Conservation (phyloP, 108 stramenopile species). For the Skeletonema potamos region DNA sequence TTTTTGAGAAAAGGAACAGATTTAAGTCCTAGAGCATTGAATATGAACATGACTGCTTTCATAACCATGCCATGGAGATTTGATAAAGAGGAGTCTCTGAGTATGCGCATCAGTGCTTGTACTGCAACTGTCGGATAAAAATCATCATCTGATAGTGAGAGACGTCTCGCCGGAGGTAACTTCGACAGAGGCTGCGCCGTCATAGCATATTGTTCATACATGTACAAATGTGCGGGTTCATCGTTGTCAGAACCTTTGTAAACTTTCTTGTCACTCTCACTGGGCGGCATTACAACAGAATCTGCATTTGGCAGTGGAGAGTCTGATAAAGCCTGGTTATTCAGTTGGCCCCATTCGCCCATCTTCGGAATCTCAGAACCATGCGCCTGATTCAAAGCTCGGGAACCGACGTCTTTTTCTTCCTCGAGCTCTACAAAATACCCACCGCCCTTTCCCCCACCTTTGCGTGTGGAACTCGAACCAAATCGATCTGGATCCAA, state of each 20-base stretch:
- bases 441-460: slow-evolving; percentile 80
- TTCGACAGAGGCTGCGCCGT: slow-evolving; percentile 78
- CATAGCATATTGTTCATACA: slow-evolving; percentile 93
- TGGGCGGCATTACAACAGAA: not conserved
- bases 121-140: slow-evolving; percentile 94
- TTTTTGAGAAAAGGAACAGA: slow-evolving; percentile 86
- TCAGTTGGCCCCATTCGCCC: slow-evolving; percentile 6
- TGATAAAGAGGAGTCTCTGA: slow-evolving; percentile 84
- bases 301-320: not conserved
- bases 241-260: slow-evolving; percentile 62
- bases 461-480: slow-evolving; percentile 66
- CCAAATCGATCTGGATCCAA: slow-evolving; percentile 90
- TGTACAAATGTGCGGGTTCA: slow-evolving; percentile 78
- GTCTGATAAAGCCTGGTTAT: not conserved
- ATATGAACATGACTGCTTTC: slow-evolving; percentile 94
- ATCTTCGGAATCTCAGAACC: slow-evolving; percentile 17
- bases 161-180: slow-evolving; percentile 56
- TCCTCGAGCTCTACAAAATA: slow-evolving; percentile 72
- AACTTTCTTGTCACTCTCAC: slow-evolving; percentile 5
- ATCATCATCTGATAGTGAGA: slow-evolving; percentile 80
- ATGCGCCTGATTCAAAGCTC: not conserved
- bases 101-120: slow-evolving; percentile 87
- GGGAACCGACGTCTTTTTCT: slow-evolving; percentile 3
- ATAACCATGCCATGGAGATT: slow-evolving; percentile 93
- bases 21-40: slow-evolving; percentile 84